Conservation (phyloP, 2,329 filamentous ascomycete species). For the Thielaviopsis ethacetica region DNA sequence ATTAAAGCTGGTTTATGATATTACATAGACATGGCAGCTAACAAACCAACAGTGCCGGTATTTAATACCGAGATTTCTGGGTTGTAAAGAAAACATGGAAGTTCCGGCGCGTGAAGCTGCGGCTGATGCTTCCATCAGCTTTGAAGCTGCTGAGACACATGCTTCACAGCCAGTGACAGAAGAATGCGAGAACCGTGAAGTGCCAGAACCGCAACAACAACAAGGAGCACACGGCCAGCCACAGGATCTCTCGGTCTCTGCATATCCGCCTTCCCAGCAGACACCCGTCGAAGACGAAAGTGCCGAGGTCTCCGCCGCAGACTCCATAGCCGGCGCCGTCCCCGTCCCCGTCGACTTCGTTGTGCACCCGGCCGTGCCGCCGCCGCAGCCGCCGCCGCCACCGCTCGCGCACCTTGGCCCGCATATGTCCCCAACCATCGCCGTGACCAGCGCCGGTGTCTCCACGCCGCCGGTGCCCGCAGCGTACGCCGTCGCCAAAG, state of each 20-base stretch:
- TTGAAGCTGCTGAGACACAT: not conserved
- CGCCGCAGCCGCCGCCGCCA: slow-evolving; percentile 40
- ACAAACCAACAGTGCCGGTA: too few relatives aligned
- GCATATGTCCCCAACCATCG: slow-evolving; percentile 15
- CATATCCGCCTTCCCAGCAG: not conserved
- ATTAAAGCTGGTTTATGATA: too few relatives aligned
- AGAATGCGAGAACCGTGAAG: too few relatives aligned
- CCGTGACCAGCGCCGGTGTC: not conserved
- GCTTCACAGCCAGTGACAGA: not conserved
- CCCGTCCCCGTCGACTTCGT: not conserved
- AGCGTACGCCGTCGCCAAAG: not conserved
- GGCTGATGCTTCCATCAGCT: not conserved
- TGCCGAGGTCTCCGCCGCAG: not conserved
- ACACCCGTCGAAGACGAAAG: not conserved
- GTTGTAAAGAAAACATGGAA: not conserved
- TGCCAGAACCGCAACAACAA: not conserved
- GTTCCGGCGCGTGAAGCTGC: not conserved
- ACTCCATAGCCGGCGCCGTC: not conserved
- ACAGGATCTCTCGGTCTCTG: too few relatives aligned
- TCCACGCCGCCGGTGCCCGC: not conserved
- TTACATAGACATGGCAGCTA: too few relatives aligned
- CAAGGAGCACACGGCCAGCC: not conserved
- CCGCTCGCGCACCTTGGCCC: slow-evolving; percentile 41
- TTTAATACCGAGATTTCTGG: too few relatives aligned
- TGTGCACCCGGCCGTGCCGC: slow-evolving; percentile 24